phyloP scores from a whole-genome alignment of 768 basidiomycete species.

The Russula griseocarnosa region DNA sequence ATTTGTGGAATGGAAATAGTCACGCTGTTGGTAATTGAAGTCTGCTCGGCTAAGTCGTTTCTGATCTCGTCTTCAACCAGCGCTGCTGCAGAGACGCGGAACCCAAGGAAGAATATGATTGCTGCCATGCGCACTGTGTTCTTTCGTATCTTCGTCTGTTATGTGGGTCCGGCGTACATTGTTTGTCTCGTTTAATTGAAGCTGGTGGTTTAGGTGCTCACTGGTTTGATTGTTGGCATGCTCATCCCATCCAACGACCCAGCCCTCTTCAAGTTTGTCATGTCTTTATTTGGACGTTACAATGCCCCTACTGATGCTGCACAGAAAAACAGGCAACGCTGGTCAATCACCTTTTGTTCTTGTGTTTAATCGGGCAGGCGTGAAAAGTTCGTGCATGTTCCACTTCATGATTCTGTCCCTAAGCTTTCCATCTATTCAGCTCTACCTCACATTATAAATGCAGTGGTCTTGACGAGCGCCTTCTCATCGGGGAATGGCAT shows the following conservation, averaged over 20 bases:
- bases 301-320: not conserved
- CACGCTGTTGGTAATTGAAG: slow-evolving; percentile 18
- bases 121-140: slow-evolving; percentile 27
- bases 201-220: slow-evolving; percentile 18
- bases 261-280: slow-evolving; percentile 22
- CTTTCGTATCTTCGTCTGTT: slow-evolving; percentile 28
- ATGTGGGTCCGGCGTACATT: slow-evolving; percentile 6
- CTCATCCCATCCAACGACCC: slow-evolving; percentile 29
- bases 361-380: slow-evolving; percentile 25
- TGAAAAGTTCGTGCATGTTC: slow-evolving; percentile 19
- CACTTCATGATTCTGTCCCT: not conserved
- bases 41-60: not conserved
- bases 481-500: slow-evolving; percentile 28
- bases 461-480: slow-evolving; percentile 26
- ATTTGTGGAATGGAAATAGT: slow-evolving; percentile 29
- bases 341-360: slow-evolving; percentile 28
- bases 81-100: slow-evolving; percentile 27
- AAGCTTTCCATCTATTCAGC: slow-evolving; percentile 12
- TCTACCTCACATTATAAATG: slow-evolving; percentile 27
- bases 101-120: slow-evolving; percentile 25
- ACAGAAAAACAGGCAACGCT: slow-evolving; percentile 25
- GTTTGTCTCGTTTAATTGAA: not conserved
- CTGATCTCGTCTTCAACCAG: slow-evolving; percentile 13
- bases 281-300: not conserved
- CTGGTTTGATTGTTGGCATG: slow-evolving; percentile 26